Evolutionary conservation across 345 rosid genomes (phyloP).

Genomic region (Arabidopsis arenosa): DNA sequence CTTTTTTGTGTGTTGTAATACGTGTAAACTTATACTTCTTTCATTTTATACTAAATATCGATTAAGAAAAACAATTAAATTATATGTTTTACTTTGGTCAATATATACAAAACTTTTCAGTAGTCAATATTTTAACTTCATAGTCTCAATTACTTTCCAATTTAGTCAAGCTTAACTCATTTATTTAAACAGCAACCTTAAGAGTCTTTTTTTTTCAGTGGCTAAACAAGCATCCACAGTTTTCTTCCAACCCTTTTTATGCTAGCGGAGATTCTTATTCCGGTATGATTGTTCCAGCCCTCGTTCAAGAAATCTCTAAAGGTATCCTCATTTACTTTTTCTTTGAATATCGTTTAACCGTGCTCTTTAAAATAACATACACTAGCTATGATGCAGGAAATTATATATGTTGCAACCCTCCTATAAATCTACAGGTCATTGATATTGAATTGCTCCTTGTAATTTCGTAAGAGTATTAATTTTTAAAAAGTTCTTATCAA

Average conservation of each 20-base stretch:
- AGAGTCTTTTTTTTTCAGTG: constrained; percentile 45
- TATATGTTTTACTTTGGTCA: too few species aligned
- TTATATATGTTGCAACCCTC: constrained; percentile 31
- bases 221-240: constrained; percentile 58
- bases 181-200: too few species aligned
- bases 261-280: constrained; percentile 68
- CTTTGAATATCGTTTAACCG: not conserved
- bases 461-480: not conserved
- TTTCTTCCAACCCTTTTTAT: constrained; percentile 54
- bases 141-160: too few species aligned
- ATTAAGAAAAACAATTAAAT: too few species aligned
- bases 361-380: not conserved
- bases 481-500: not conserved
- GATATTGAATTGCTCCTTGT: not conserved
- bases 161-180: not conserved
- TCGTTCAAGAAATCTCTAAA: constrained; percentile 49
- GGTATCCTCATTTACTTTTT: not conserved
- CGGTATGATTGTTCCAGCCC: constrained; percentile 56
- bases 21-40: not conserved
- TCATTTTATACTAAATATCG: too few species aligned
- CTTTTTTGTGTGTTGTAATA: not conserved
- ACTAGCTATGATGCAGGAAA: constrained; percentile 17
- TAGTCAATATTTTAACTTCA: too few species aligned
- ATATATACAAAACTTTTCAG: too few species aligned
- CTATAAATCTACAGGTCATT: constrained; percentile 50